Evolutionary conservation across 768 basidiomycete genomes (phyloP).

Genomic region (Agrocybe chaxingu): DNA sequence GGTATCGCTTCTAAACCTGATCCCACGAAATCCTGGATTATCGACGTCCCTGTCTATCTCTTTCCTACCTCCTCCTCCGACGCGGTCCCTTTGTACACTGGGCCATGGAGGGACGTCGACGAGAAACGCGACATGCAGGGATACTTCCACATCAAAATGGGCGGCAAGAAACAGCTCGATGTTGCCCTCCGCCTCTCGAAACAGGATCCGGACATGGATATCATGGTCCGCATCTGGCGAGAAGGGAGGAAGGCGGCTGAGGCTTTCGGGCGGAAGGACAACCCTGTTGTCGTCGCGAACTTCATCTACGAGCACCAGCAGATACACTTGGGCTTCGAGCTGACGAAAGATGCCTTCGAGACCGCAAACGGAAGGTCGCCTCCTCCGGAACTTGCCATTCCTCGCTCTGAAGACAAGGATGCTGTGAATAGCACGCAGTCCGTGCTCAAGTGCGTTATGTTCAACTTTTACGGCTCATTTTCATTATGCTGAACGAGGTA

Average conservation of each 20-base stretch:
- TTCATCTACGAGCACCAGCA: slow-evolving; percentile 5
- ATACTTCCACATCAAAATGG: no score
- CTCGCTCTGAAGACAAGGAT: not conserved
- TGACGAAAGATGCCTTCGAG: slow-evolving; percentile 9
- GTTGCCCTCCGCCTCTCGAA: not conserved
- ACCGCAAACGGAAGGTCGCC: slow-evolving; percentile 2
- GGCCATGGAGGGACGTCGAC: no score
- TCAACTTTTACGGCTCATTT: not conserved
- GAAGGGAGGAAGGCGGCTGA: slow-evolving; percentile 4
- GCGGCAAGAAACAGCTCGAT: not conserved
- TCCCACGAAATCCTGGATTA: no score
- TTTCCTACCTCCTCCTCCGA: no score
- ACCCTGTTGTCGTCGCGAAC: slow-evolving; percentile 6
- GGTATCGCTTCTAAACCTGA: not conserved
- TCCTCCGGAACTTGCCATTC: not conserved
- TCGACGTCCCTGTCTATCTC: no score
- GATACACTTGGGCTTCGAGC: slow-evolving; percentile 3
- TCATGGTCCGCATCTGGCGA: not conserved
- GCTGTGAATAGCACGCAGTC: not conserved
- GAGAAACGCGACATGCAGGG: no score
- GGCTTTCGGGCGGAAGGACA: not conserved
- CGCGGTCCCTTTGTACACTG: no score
- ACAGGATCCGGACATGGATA: no score
- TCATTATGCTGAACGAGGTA: not conserved
- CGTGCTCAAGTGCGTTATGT: not conserved